Conservation (phyloP, 2,329 filamentous ascomycete species). For the Alternaria viburni region DNA sequence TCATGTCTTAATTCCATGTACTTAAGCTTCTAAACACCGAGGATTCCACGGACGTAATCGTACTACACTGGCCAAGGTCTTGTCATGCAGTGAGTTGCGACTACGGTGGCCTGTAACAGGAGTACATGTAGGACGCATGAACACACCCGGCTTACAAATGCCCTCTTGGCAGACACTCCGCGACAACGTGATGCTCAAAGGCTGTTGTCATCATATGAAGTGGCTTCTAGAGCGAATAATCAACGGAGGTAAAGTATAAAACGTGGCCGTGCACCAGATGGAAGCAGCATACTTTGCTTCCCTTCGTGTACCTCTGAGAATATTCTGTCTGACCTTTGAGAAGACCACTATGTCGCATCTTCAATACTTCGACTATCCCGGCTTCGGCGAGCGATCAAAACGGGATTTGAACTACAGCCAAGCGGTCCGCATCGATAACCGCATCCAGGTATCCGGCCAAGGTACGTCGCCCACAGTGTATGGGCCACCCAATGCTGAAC, state of each 20-base stretch:
- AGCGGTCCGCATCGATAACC: slow-evolving; percentile 33
- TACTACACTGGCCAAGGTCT: neutral
- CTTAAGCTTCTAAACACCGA: neutral
- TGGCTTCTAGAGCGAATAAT: too few species aligned
- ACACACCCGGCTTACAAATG: neutral
- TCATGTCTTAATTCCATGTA: neutral
- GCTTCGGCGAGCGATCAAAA: slow-evolving; percentile 26
- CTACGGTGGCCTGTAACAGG: neutral
- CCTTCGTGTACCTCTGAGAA: too few species aligned
- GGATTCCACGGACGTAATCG: too few species aligned
- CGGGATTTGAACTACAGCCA: slow-evolving; percentile 29
- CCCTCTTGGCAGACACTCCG: neutral
- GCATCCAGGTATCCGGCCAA: slow-evolving; percentile 36
- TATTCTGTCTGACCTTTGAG: neutral
- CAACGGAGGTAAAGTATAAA: too few species aligned
- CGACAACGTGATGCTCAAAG: neutral
- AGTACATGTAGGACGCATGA: neutral
- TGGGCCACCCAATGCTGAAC: neutral
- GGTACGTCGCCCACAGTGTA: slow-evolving; percentile 11
- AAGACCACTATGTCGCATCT: neutral
- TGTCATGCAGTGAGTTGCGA: neutral
- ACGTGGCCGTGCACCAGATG: too few species aligned
- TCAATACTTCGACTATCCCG: neutral
- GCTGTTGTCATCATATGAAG: neutral
- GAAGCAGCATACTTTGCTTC: too few species aligned